A percentile compares a stretch with the other conserved stretches of the same genome.
These are phyloP conservation scores for Tillandsia fasciculata DNA, from an alignment of 176 grass and related monocot species.

Conservation along the genomic window DNA sequence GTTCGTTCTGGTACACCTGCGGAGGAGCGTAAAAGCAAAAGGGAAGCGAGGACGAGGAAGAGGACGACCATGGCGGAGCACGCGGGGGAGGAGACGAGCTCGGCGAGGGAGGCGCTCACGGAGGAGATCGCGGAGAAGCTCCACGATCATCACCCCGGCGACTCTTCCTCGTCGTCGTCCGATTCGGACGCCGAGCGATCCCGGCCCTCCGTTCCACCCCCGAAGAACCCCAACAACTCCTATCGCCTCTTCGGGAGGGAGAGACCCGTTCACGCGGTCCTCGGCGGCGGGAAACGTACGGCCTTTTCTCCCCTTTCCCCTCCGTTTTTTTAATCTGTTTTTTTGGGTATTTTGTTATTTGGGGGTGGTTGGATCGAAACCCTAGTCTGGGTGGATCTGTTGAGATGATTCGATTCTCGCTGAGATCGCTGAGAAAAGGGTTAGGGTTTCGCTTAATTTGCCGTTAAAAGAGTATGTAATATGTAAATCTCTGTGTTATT, in stretches of 20 bases:
- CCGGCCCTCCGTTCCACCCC: slow-evolving; percentile 22
- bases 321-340: neutral
- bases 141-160: slow-evolving; percentile 8
- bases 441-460: neutral
- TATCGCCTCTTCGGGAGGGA: slow-evolving; percentile 86
- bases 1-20: slow-evolving; percentile 8
- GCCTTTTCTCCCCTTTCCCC: slow-evolving; percentile 2
- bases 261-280: slow-evolving; percentile 64
- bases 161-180: slow-evolving; percentile 28
- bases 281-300: slow-evolving; percentile 86
- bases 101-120: slow-evolving; percentile 37
- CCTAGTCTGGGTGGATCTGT: neutral
- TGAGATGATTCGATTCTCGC: neutral
- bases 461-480: too few relatives aligned
- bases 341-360: neutral
- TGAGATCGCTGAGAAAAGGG: slow-evolving; percentile 5
- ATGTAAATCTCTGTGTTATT: neutral
- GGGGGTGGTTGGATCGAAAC: neutral
- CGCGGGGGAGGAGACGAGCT: neutral
- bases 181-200: slow-evolving; percentile 42
- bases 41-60: neutral
- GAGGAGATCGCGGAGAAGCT: slow-evolving; percentile 79
- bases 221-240: slow-evolving; percentile 33
- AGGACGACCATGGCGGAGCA: neutral
- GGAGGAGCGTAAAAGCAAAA: slow-evolving; percentile 7